Conservation (phyloP, 805 yeast species). For the Phaffomyces antillensis region DNA sequence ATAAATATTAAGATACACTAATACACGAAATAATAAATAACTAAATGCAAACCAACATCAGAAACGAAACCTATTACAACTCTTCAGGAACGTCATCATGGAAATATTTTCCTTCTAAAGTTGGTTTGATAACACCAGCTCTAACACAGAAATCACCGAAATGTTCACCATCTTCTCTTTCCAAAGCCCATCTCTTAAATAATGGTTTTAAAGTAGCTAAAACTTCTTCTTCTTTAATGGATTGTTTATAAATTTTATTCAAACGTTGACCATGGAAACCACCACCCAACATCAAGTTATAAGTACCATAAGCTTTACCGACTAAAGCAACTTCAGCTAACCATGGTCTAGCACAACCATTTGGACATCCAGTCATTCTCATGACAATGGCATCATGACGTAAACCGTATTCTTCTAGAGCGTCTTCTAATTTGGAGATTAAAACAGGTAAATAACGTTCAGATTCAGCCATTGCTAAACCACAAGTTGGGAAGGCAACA, state of each 20-base stretch:
- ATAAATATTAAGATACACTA: background rate
- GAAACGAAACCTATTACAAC: background rate
- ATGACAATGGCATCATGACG: constrained; percentile 91
- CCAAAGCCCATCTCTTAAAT: constrained; percentile 91
- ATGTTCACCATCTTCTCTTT: constrained; percentile 85
- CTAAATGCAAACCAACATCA: background rate
- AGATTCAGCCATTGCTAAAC: constrained; percentile 97
- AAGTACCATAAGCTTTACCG: constrained; percentile 91
- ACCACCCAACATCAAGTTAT: constrained; percentile 92
- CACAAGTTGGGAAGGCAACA: constrained; percentile 98
- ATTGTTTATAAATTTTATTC: constrained; percentile 82
- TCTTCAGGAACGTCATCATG: constrained; percentile 84
- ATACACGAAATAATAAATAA: background rate
- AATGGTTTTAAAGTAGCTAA: constrained; percentile 70
- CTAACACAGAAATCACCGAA: constrained; percentile 92
- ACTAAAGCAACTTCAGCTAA: constrained; percentile 92
- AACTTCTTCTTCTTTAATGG: constrained; percentile 87
- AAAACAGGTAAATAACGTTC: constrained; percentile 82
- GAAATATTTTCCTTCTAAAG: constrained; percentile 86
- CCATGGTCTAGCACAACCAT: constrained; percentile 99
- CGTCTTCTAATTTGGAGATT: constrained; percentile 73
- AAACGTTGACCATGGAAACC: constrained; percentile 90
- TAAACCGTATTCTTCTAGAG: constrained; percentile 85
- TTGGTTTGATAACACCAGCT: constrained; percentile 80
- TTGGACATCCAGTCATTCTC: constrained; percentile 99